These are phyloP conservation scores for Phanerochaete sordida DNA, from an alignment of 768 basidiomycete species.

Conservation along the genomic window DNA sequence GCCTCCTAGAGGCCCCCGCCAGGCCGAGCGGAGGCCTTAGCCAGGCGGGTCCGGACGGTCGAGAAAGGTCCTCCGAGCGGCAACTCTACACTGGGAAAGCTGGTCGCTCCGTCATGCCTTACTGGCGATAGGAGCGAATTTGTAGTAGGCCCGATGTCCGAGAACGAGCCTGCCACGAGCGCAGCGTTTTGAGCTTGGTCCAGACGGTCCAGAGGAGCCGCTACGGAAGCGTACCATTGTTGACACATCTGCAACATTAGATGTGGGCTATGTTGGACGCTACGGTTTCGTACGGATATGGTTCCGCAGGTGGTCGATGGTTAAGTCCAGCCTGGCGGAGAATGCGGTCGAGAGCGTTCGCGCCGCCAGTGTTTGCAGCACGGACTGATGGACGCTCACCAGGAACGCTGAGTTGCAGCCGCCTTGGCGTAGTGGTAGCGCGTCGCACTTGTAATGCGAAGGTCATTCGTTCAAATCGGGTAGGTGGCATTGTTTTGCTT, in stretches of 20 bases:
- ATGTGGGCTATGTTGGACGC: no score
- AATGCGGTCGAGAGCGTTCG: background rate
- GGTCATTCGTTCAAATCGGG: conserved; percentile 45
- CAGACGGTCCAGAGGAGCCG: background rate
- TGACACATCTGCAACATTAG: no score
- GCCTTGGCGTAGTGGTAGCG: conserved; percentile 40
- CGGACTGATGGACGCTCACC: no score
- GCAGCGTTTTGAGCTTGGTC: no score
- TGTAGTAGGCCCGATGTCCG: background rate
- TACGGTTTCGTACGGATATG: no score
- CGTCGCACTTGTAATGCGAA: conserved; percentile 41
- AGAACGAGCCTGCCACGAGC: no score
- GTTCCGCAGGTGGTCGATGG: background rate
- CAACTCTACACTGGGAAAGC: background rate
- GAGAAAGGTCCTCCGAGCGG: background rate
- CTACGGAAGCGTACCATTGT: background rate
- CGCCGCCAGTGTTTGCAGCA: background rate
- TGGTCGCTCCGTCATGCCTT: background rate
- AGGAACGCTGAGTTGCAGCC: no score
- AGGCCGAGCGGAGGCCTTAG: background rate
- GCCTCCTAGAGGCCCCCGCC: background rate
- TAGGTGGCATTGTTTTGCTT: conserved; percentile 32
- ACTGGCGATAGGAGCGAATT: background rate
- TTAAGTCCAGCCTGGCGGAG: background rate
- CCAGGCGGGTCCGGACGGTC: conserved; percentile 7